A percentile compares a stretch with the other conserved stretches of the same genome.
Evolutionary conservation across 2,329 filamentous ascomycete species (phyloP).

Genomic region (Hymenoscyphus repandus): DNA sequence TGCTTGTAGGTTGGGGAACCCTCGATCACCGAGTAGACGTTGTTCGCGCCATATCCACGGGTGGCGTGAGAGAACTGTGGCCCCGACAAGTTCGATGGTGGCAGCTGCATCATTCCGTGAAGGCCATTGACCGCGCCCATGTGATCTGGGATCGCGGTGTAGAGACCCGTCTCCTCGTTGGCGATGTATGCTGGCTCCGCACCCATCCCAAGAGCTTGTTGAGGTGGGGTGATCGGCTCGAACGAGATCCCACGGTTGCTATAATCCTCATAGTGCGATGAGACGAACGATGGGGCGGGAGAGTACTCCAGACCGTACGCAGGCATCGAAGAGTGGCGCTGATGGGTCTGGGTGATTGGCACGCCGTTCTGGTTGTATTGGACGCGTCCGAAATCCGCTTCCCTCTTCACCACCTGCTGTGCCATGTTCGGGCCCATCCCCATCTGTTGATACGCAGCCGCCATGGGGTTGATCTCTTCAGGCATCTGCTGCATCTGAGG

Average conservation of each 20-base stretch:
- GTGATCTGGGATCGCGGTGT: constrained; percentile 90
- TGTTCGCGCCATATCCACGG: constrained; percentile 62
- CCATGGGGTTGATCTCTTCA: constrained; percentile 59
- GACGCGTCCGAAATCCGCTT: constrained; percentile 74
- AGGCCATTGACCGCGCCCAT: constrained; percentile 66
- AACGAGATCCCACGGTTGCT: constrained; percentile 94
- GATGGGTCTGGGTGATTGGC: constrained; percentile 75
- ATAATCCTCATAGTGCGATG: constrained; percentile 98
- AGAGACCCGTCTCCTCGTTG: constrained; percentile 94
- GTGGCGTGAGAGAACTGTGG: constrained; percentile 71
- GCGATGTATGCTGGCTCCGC: constrained; percentile 94
- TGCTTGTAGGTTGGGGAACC: constrained; percentile 99
- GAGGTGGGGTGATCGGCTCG: constrained; percentile 93
- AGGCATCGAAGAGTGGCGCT: constrained; percentile 97
- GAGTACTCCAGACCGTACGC: constrained; percentile 94
- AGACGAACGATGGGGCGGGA: constrained; percentile 93
- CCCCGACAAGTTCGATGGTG: constrained; percentile 75
- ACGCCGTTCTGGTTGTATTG: constrained; percentile 93
- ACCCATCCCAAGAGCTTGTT: constrained; percentile 75
- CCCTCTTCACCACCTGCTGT: constrained; percentile 77
- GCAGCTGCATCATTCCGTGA: constrained; percentile 86
- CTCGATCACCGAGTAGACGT: constrained; percentile 93
- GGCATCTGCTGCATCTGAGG: constrained; percentile 47
- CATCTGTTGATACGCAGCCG: constrained; percentile 64
- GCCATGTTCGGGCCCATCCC: constrained; percentile 64